Base-by-base conservation (phyloP, 1,284 basidiomycete species). In the Apiotrichum siamense region DNA sequence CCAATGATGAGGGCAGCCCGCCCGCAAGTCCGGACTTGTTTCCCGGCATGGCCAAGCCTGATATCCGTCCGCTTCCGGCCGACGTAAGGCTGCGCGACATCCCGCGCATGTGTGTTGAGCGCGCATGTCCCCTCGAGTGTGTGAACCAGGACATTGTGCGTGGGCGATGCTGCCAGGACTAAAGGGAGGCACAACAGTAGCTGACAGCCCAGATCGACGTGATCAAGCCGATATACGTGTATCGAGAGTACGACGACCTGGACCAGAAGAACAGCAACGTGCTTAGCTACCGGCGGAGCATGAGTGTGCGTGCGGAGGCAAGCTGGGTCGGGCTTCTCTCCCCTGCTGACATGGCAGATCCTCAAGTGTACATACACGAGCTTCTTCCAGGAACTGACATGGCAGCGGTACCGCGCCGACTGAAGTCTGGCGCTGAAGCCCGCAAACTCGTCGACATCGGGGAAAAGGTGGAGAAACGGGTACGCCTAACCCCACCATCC, bases 91-190 rank as follows among this genome's bases (percentile, higher is more conserved):
- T 75, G 1, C 47, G 55, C 38, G 62, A 65, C 39, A 71, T 73
- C 10, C 70, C 70, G 5, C 57, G 61, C 24, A 44, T 59, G 12
- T 67, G 67, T 26, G 57, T 67, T 2, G 44, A 61, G 46, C 53
- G 73, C 25, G 59, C 66, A 10, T 64, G 65, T 50, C 73, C 71
- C 0, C 54, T 75, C 2, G 47, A 55, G 1, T 73, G 73, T 44
- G 46, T 63, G 17, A 75, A 75, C 55, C 71, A 75, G 50, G 71
- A 75, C 55, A 69, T 75, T 7, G 72, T 70, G 45, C 54, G 70
- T 65, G 12, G n/a, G 12, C 26, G 20, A 17, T 24, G 15, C n/a
- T 15, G 35, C 4, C 23, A 20, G 23, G 17, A 15, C 39, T 3
- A n/a, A 7, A 21, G 10, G 38, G 42, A 44, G 15, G 17, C 18